Conservation (phyloP, 441 rosid species). For the Brassica balearica region DNA sequence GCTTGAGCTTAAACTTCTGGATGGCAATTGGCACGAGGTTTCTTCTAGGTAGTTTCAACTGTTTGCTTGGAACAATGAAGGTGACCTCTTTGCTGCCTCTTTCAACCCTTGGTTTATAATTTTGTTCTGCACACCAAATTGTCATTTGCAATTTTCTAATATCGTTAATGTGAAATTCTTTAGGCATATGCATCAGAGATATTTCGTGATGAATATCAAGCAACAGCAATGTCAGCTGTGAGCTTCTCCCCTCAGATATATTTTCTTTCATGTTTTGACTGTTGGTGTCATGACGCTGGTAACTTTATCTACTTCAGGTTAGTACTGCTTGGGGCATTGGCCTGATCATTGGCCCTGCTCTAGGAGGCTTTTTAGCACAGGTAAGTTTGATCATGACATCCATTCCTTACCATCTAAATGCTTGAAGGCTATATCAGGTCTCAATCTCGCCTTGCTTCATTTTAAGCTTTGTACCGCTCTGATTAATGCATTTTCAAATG, state of each 20-base stretch:
- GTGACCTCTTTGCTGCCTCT: slow-evolving; percentile 38
- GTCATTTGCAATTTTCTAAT: not conserved
- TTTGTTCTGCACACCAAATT: not conserved
- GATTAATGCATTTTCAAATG: not conserved
- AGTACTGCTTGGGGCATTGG: slow-evolving; percentile 96
- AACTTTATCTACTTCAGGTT: slow-evolving; percentile 52
- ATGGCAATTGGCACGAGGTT: slow-evolving; percentile 82
- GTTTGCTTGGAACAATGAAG: slow-evolving; percentile 93
- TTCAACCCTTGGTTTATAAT: not conserved
- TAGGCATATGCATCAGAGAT: slow-evolving; percentile 92
- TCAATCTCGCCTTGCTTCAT: not conserved
- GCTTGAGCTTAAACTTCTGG: slow-evolving; percentile 82
- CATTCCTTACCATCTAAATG: not conserved
- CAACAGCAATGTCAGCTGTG: slow-evolving; percentile 81
- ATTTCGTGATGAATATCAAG: slow-evolving; percentile 77
- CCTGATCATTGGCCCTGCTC: slow-evolving; percentile 89
- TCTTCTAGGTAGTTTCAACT: slow-evolving; percentile 77
- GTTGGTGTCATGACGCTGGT: not conserved
- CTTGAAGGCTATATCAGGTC: slow-evolving; percentile 12
- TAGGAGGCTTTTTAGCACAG: slow-evolving; percentile 93
- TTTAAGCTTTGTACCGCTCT: not conserved
- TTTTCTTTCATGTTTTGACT: not conserved
- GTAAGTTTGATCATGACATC: slow-evolving; percentile 43
- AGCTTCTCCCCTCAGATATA: slow-evolving; percentile 28
- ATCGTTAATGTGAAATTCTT: slow-evolving; percentile 11